Percentiles rank a stretch among this genome's conserved stretches.
Evolutionary conservation across 2,329 filamentous ascomycete genomes (phyloP).

Genomic region (Pseudogymnoascus sp.): DNA sequence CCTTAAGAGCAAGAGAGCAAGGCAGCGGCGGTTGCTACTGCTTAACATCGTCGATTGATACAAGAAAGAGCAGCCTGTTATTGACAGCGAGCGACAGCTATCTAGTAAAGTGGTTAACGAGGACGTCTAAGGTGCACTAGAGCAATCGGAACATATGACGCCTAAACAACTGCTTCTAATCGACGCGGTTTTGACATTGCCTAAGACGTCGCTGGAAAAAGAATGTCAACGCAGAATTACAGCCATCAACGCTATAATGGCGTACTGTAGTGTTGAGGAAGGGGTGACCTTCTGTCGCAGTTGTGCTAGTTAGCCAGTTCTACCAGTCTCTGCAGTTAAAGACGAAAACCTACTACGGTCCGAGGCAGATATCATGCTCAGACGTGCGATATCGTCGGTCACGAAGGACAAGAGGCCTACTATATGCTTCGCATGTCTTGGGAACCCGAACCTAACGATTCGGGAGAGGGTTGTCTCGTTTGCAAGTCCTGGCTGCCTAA

Average conservation of each 20-base stretch:
- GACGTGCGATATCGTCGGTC: conserved; percentile 12
- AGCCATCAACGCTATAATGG: conserved; percentile 11
- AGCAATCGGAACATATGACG: conserved; percentile 10
- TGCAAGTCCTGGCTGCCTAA: background rate
- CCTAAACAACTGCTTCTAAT: background rate
- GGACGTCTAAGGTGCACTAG: conserved; percentile 9
- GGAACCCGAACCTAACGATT: background rate
- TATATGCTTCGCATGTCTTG: conserved; percentile 2
- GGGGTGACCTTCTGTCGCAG: conserved; percentile 2
- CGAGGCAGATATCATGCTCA: conserved; percentile 5
- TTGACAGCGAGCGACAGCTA: conserved; percentile 11
- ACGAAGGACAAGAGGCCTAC: conserved; percentile 13
- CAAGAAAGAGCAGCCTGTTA: conserved; percentile 13
- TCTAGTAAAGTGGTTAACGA: conserved; percentile 8
- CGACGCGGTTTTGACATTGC: conserved; percentile 11
- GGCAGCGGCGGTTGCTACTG: conserved; percentile 11
- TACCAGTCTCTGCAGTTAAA: background rate
- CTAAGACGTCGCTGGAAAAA: conserved; percentile 11
- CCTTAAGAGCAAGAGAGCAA: conserved; percentile 8
- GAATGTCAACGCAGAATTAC: conserved; percentile 12
- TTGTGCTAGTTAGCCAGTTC: background rate
- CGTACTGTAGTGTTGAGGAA: conserved; percentile 11
- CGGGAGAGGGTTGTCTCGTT: background rate
- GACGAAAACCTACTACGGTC: background rate
- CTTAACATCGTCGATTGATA: conserved; percentile 10